A percentile compares a stretch with the other conserved stretches of the same genome.
phyloP scores from a whole-genome alignment of 805 yeast genomes.

The Cyberlindnera mycetangii region DNA sequence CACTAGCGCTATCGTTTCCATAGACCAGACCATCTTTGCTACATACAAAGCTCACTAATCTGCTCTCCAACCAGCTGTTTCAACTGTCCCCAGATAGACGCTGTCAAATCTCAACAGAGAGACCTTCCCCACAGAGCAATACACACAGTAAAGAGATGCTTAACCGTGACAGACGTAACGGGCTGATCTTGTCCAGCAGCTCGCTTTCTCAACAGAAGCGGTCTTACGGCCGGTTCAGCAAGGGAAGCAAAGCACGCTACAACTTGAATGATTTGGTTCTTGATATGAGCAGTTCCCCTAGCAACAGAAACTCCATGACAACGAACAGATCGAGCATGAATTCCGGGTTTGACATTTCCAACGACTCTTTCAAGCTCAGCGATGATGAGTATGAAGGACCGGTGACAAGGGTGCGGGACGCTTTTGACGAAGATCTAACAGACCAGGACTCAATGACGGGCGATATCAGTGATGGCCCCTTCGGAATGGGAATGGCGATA shows the following conservation, averaged over 20 bases:
- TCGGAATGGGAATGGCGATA: slow-evolving; percentile 20
- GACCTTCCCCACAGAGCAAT: background rate
- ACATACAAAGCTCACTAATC: too few species aligned
- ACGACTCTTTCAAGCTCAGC: slow-evolving; percentile 25
- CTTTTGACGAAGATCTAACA: slow-evolving; percentile 2
- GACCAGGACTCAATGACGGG: slow-evolving; percentile 9
- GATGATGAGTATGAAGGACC: slow-evolving; percentile 21
- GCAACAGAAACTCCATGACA: slow-evolving; percentile 2
- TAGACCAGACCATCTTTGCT: too few species aligned
- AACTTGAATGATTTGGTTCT: slow-evolving; percentile 25
- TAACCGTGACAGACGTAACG: slow-evolving; percentile 27
- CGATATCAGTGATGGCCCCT: slow-evolving; percentile 22
- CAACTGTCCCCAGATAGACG: too few species aligned
- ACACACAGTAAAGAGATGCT: slow-evolving; percentile 18
- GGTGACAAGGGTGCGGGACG: background rate
- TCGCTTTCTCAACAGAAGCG: slow-evolving; percentile 10
- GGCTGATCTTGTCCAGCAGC: slow-evolving; percentile 20
- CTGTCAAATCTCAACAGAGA: too few species aligned
- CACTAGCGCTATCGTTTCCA: too few species aligned
- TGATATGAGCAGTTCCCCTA: slow-evolving; percentile 12
- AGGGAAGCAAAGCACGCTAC: slow-evolving; percentile 25
- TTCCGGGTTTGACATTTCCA: slow-evolving; percentile 24
- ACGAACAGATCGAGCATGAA: slow-evolving; percentile 4
- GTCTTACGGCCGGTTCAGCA: slow-evolving; percentile 26
- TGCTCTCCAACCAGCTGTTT: too few species aligned